Conservation (phyloP, 257 asterid genomes). For the Solanum dulcamara region DNA sequence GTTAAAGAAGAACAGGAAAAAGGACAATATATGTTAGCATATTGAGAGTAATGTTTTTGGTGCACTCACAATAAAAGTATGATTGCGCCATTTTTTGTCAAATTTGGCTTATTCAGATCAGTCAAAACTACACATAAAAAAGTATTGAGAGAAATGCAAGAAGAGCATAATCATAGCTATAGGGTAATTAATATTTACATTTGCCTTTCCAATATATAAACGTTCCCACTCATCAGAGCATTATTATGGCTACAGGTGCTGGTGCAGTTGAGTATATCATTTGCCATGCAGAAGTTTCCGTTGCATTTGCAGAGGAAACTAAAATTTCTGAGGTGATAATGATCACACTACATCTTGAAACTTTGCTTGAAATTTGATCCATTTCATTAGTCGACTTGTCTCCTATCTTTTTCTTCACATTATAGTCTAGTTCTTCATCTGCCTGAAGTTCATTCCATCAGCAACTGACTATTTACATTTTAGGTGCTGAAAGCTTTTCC, state of each 20-base stretch:
- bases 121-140: neutral
- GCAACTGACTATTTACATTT: neutral
- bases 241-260: constrained; percentile 44
- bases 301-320: constrained; percentile 57
- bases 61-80: too few species aligned
- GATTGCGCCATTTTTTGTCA: too few species aligned
- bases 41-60: neutral
- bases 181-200: neutral
- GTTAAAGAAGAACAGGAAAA: neutral
- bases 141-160: neutral
- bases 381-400: neutral
- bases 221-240: neutral
- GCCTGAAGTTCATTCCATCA: neutral
- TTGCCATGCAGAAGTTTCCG: constrained; percentile 64
- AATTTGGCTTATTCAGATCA: neutral
- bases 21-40: neutral
- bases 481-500: constrained; percentile 71
- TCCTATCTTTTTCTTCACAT: neutral
- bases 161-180: neutral
- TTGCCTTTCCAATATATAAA: neutral
- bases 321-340: constrained; percentile 52
- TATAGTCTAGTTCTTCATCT: neutral
- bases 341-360: neutral
- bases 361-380: neutral
- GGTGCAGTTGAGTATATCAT: constrained; percentile 73